phyloP scores from a whole-genome alignment of 805 yeast species.

The Candida corydali region DNA sequence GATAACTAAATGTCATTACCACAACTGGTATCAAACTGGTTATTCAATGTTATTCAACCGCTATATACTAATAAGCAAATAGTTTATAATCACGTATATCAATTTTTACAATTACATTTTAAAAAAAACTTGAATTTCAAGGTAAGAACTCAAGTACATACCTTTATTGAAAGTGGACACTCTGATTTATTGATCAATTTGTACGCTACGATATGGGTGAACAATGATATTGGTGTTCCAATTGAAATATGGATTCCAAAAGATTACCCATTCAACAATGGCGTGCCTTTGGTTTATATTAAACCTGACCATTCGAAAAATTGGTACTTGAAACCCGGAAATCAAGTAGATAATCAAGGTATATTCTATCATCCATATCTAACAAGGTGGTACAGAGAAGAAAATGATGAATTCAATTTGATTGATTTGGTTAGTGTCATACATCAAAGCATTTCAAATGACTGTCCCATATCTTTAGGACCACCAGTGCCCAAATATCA shows the following conservation, averaged over 20 bases:
- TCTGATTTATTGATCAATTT: constrained; percentile 59
- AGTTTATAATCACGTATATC: constrained; percentile 59
- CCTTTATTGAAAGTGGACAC: constrained; percentile 52
- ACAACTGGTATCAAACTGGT: constrained; percentile 35
- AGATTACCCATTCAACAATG: constrained; percentile 50
- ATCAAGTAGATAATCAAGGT: constrained; percentile 69
- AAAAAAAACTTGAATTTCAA: constrained; percentile 38
- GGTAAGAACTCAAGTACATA: constrained; percentile 60
- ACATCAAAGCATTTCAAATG: constrained; percentile 31
- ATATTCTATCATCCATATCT: constrained; percentile 64
- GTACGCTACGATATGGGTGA: constrained; percentile 50
- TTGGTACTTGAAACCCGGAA: constrained; percentile 51
- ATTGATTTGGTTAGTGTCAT: constrained; percentile 27
- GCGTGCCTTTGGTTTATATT: constrained; percentile 64
- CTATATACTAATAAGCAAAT: constrained; percentile 58
- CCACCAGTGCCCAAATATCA: constrained; percentile 7
- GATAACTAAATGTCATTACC: constrained; percentile 15
- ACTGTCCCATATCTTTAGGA: constrained; percentile 43
- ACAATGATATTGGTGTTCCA: constrained; percentile 34
- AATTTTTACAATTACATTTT: constrained; percentile 47
- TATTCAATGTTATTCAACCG: constrained; percentile 37
- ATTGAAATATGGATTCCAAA: constrained; percentile 75
- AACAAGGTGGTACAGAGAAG: constrained; percentile 47
- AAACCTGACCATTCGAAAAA: constrained; percentile 45
- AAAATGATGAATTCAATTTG: constrained; percentile 20